phyloP scores from a whole-genome alignment of 768 basidiomycete genomes.

The Hirschioporus abietinus region DNA sequence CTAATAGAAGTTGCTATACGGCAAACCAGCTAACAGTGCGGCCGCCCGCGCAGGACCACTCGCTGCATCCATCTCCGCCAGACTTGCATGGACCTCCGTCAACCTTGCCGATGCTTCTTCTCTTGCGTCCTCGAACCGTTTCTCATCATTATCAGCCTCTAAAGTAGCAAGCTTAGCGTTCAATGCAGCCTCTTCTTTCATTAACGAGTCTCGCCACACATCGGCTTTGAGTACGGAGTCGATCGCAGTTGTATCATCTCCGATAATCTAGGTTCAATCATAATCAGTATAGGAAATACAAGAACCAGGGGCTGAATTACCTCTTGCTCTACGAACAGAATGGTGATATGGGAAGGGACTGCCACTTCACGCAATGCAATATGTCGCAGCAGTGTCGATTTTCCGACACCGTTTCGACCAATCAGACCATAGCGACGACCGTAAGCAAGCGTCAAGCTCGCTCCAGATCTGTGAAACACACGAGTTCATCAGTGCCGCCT shows the following conservation, averaged over 20 bases:
- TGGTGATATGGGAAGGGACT: conserved; percentile 91
- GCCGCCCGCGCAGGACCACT: conserved; percentile 95
- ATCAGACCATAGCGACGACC: conserved; percentile 91
- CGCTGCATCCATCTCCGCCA: conserved; percentile 98
- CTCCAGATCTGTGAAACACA: conserved; percentile 55
- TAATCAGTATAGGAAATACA: not conserved
- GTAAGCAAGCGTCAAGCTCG: conserved; percentile 80
- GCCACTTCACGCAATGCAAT: conserved; percentile 94
- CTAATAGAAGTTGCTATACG: not conserved
- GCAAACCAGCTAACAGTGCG: conserved; percentile 72
- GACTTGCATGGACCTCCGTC: conserved; percentile 81
- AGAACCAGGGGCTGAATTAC: conserved; percentile 30
- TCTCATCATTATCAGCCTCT: conserved; percentile 72
- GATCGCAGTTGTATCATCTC: conserved; percentile 88
- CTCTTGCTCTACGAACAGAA: conserved; percentile 98
- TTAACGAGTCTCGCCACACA: conserved; percentile 91
- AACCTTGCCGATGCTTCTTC: conserved; percentile 80
- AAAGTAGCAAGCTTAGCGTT: conserved; percentile 69
- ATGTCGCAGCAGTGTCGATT: conserved; percentile 91
- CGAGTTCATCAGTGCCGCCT: conserved; percentile 6
- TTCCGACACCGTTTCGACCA: conserved; percentile 92
- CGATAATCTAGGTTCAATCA: conserved; percentile 58
- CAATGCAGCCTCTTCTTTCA: conserved; percentile 76
- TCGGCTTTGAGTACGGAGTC: conserved; percentile 99
- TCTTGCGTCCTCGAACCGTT: conserved; percentile 75